These are phyloP conservation scores for Purshia tridentata DNA, from an alignment of 306 rosid species.

Conservation along the genomic window DNA sequence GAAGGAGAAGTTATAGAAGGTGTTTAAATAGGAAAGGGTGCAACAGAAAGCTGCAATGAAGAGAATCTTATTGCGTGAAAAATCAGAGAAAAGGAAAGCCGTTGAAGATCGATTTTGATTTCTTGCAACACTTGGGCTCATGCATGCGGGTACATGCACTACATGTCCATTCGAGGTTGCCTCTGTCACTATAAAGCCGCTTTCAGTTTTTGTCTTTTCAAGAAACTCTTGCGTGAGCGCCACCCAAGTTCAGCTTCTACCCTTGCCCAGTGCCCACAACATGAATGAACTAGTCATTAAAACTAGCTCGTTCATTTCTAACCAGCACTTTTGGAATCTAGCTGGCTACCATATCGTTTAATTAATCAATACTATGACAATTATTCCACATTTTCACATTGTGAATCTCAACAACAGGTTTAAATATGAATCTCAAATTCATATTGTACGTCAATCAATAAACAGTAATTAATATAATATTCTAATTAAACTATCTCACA, in stretches of 20 bases:
- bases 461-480: too few relatives aligned
- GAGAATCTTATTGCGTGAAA: constrained; percentile 20
- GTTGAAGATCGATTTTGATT: constrained; percentile 25
- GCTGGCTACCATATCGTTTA: too few relatives aligned
- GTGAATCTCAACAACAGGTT: too few relatives aligned
- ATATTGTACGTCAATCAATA: too few relatives aligned
- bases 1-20: neutral
- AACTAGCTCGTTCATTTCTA: too few relatives aligned
- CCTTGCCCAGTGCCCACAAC: too few relatives aligned
- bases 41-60: constrained; percentile 20
- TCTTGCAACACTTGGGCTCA: constrained; percentile 36
- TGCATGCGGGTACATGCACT: constrained; percentile 21
- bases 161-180: constrained; percentile 19
- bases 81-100: constrained; percentile 20
- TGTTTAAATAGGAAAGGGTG: neutral
- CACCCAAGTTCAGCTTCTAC: constrained; percentile 1
- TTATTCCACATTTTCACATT: too few relatives aligned
- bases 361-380: too few relatives aligned
- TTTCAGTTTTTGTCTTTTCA: constrained; percentile 35
- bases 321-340: too few relatives aligned
- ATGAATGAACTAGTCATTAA: too few relatives aligned
- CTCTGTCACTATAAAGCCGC: constrained; percentile 27
- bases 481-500: too few relatives aligned
- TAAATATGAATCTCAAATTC: too few relatives aligned
- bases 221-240: constrained; percentile 1